A percentile compares a stretch with the other conserved stretches of the same genome.
Conservation (phyloP, 768 basidiomycete genomes). For the Lentinula raphanica region DNA sequence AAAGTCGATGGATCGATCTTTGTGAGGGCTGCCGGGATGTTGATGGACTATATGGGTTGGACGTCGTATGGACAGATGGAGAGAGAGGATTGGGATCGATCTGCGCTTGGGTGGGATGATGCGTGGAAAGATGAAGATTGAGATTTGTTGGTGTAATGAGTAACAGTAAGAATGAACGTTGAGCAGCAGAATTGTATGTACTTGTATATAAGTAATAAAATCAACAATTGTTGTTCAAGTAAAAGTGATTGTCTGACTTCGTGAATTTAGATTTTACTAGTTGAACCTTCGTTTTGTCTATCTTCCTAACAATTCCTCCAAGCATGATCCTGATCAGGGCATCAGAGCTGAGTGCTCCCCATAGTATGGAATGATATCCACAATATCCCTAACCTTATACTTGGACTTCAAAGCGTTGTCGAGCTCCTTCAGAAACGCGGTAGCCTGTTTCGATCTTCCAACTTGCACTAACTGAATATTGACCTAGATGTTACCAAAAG, state of each 20-base stretch:
- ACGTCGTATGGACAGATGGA: conserved; percentile 43
- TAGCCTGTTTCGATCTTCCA: conserved; percentile 38
- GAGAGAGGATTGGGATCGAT: conserved; percentile 46
- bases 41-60: conserved; percentile 56
- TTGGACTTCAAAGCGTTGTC: conserved; percentile 48
- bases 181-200: background rate
- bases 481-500: conserved; percentile 30
- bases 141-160: background rate
- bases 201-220: background rate
- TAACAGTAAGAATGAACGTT: background rate
- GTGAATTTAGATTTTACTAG: no score
- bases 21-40: conserved; percentile 49
- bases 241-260: no score
- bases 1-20: conserved; percentile 54
- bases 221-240: no score
- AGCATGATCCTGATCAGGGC: conserved; percentile 57
- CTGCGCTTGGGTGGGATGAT: conserved; percentile 56
- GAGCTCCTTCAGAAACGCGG: conserved; percentile 43
- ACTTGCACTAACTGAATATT: conserved; percentile 75
- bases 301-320: conserved; percentile 55
- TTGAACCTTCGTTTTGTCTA: background rate
- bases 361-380: conserved; percentile 59
- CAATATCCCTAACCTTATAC: conserved; percentile 56
- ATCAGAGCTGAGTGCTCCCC: conserved; percentile 39
- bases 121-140: conserved; percentile 42